A percentile compares a stretch with the other conserved stretches of the same genome.
These are phyloP conservation scores for Boehmeria nivea DNA, from an alignment of 306 rosid genomes.

Conservation along the genomic window DNA sequence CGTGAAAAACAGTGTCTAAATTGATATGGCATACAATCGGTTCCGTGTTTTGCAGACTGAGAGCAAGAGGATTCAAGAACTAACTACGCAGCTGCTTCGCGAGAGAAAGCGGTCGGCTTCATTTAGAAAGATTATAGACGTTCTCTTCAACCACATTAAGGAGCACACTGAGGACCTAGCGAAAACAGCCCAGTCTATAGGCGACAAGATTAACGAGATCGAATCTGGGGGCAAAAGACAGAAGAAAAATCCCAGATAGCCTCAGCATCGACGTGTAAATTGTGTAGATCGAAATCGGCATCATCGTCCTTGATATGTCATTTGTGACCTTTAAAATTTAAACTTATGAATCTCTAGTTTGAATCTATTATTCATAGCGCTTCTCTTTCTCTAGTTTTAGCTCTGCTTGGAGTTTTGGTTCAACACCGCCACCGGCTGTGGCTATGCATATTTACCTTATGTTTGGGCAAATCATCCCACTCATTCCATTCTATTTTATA, in stretches of 20 bases:
- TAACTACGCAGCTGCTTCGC: slow-evolving; percentile 22
- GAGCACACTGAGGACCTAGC: slow-evolving; percentile 30
- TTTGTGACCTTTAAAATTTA: not conserved
- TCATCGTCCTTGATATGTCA: not conserved
- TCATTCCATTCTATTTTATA: too few relatives aligned
- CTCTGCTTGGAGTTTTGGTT: too few relatives aligned
- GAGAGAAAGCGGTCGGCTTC: slow-evolving; percentile 37
- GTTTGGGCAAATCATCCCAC: too few relatives aligned
- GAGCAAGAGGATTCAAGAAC: slow-evolving; percentile 23
- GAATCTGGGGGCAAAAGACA: slow-evolving; percentile 20
- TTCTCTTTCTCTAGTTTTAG: too few relatives aligned
- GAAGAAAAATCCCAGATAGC: slow-evolving; percentile 8
- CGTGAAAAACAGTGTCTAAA: too few relatives aligned
- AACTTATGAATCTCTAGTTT: not conserved
- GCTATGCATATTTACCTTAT: too few relatives aligned
- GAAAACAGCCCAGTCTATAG: slow-evolving; percentile 16
- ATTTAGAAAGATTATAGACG: slow-evolving; percentile 28
- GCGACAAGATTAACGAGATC: slow-evolving; percentile 24
- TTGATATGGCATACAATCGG: too few relatives aligned
- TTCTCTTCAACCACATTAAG: slow-evolving; percentile 26
- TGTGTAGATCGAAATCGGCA: slow-evolving; percentile 7
- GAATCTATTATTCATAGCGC: not conserved
- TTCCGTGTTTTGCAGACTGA: slow-evolving; percentile 15
- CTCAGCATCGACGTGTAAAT: not conserved
- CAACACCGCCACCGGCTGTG: too few relatives aligned